Base-by-base conservation (phyloP, 2,329 filamentous ascomycete genomes). In the Whalleya microplaca region DNA sequence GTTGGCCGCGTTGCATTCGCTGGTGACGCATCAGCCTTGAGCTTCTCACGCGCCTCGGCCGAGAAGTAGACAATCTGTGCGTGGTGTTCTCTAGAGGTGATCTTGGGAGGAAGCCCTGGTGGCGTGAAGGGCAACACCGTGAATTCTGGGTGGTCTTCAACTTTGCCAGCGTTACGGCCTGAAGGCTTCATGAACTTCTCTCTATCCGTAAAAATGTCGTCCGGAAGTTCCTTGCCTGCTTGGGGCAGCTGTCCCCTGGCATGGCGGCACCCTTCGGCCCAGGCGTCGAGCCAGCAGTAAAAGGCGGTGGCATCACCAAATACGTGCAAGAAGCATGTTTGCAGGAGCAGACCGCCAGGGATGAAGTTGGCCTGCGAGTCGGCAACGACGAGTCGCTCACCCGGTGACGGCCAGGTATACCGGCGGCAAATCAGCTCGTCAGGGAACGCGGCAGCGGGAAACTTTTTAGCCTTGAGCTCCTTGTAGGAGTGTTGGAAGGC, bases 241-340 rank as follows among this genome's bases (percentile, higher is more conserved):
- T 32, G 7, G n/a, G 65, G 65, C 12, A 62, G 51, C 7, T 67
- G 47, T 0, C 64, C 66, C 51, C 74, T 72, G 6, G 69, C 57
- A 3, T 66, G 66, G 41, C 72, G 66, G 32, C 71, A 72, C 41
- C 71, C 72, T 45, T 75, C 72, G 3, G 73, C 72, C 71, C 72
- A 73, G 8, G 72, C 62, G 23, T 69, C 65, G 18, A 69, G 66
- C 66, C 71, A 71, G 40, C 59, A 65, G 43, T 64, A 69, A 45
- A 71, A 74, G 3, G 67, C 61, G 9, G 63, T 71, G 2, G 67
- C 72, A 9, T 75, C 73, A 7, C 71, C 73, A 18, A 70, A 66
- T 52, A 75, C 67, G 43, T 75, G 73, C 10, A 72, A 66, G 32
- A 65, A 63, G 46, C 58, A 59, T 58, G 61, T 58, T 21, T 56